phyloP scores from a whole-genome alignment of 257 asterid genomes.

The Ballota nigra region DNA sequence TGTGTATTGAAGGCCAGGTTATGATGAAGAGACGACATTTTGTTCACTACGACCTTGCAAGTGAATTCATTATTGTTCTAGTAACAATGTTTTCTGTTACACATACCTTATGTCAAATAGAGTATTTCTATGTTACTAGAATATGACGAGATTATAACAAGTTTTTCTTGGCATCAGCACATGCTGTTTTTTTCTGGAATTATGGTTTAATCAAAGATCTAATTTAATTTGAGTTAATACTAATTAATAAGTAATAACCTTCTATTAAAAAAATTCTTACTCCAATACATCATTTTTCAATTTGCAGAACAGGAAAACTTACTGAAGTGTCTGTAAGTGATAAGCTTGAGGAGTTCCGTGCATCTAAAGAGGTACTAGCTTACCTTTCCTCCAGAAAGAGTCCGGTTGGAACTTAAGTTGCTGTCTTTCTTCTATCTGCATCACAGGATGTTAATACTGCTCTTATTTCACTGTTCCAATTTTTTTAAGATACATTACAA shows the following conservation, averaged over 20 bases:
- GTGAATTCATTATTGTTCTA: background rate
- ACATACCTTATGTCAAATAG: slow-evolving; percentile 8
- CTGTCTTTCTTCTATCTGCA: slow-evolving; percentile 12
- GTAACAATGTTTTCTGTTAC: background rate
- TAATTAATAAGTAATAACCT: too few species aligned
- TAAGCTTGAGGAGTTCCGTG: slow-evolving; percentile 93
- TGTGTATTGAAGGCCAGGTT: background rate
- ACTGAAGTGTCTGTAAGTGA: slow-evolving; percentile 93
- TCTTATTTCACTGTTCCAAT: background rate
- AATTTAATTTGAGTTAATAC: too few species aligned
- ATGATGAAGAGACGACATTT: background rate
- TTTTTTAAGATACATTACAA: background rate
- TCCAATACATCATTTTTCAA: slow-evolving; percentile 9
- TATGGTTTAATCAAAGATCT: background rate
- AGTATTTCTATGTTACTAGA: background rate
- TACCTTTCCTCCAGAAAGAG: background rate
- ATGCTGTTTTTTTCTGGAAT: background rate
- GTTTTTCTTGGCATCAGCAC: background rate
- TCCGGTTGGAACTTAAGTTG: background rate
- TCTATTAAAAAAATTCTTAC: background rate
- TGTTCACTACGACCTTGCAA: background rate
- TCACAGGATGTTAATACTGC: slow-evolving; percentile 11
- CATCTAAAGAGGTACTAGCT: slow-evolving; percentile 81
- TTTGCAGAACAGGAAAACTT: slow-evolving; percentile 49
- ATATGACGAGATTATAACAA: background rate